phyloP scores from a whole-genome alignment of 140 eudicot species.

The Ambrosia hybrid region DNA sequence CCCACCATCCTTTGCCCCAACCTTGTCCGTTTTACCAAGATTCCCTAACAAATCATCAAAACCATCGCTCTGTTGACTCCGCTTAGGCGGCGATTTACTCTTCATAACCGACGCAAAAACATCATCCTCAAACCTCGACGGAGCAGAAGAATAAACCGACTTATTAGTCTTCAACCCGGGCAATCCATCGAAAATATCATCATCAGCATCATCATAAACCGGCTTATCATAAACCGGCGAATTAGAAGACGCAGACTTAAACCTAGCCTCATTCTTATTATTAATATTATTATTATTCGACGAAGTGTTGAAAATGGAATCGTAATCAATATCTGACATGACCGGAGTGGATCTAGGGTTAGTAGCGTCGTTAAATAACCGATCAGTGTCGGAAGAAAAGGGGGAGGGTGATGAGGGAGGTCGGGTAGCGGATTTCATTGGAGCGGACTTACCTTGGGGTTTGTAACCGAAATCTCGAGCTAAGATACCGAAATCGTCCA shows the following conservation, averaged over 20 bases:
- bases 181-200: slow-evolving; percentile 64
- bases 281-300: background rate
- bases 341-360: slow-evolving; percentile 34
- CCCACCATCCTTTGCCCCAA: background rate
- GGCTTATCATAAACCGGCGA: slow-evolving; percentile 86
- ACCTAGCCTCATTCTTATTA: slow-evolving; percentile 18
- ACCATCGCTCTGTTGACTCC: slow-evolving; percentile 38
- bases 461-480: slow-evolving; percentile 73
- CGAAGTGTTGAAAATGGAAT: slow-evolving; percentile 59
- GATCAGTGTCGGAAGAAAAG: slow-evolving; percentile 8
- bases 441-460: slow-evolving; percentile 86
- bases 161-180: slow-evolving; percentile 69
- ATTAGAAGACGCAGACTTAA: slow-evolving; percentile 40
- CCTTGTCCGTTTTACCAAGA: slow-evolving; percentile 51
- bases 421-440: slow-evolving; percentile 56
- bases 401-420: slow-evolving; percentile 33
- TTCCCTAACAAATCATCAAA: slow-evolving; percentile 78
- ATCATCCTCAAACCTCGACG: slow-evolving; percentile 47
- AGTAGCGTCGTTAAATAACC: slow-evolving; percentile 48
- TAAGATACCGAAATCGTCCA: slow-evolving; percentile 83
- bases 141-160: slow-evolving; percentile 28
- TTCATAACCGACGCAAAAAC: slow-evolving; percentile 41
- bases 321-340: slow-evolving; percentile 59
- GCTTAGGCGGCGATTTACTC: slow-evolving; percentile 37
- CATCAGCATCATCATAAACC: slow-evolving; percentile 42